Evolutionary conservation across 1,284 basidiomycete species (phyloP).

Genomic region (Exobasidium cylindrosporum): DNA sequence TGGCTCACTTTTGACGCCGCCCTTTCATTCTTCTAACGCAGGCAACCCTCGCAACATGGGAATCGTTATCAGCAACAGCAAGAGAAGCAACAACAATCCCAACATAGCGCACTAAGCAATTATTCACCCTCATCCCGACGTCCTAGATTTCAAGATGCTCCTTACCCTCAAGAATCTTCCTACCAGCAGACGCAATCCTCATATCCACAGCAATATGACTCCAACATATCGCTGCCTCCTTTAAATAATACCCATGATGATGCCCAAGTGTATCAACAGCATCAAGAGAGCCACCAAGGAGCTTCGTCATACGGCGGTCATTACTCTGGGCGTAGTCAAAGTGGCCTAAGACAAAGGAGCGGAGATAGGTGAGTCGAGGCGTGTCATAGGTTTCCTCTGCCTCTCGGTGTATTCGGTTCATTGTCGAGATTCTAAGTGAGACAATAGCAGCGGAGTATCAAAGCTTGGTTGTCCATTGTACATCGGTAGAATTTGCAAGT

Average conservation of each 20-base stretch:
- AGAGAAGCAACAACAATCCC: not conserved
- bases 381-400: too few relatives aligned
- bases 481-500: too few relatives aligned
- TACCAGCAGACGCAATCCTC: not conserved
- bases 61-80: not conserved
- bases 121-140: not conserved
- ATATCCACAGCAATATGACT: not conserved
- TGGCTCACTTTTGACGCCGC: too few relatives aligned
- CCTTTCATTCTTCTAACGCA: too few relatives aligned
- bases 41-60: not conserved
- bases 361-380: conserved; percentile 14
- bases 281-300: not conserved
- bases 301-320: not conserved
- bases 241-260: not conserved
- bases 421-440: too few relatives aligned
- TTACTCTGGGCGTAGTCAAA: not conserved
- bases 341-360: conserved; percentile 1
- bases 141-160: not conserved
- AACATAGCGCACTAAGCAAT: not conserved
- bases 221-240: not conserved
- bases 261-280: too few relatives aligned
- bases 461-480: too few relatives aligned
- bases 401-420: too few relatives aligned
- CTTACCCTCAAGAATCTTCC: not conserved
- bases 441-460: too few relatives aligned